phyloP scores from a whole-genome alignment of 2,329 filamentous ascomycete genomes.

The Akanthomyces dipterigenus region DNA sequence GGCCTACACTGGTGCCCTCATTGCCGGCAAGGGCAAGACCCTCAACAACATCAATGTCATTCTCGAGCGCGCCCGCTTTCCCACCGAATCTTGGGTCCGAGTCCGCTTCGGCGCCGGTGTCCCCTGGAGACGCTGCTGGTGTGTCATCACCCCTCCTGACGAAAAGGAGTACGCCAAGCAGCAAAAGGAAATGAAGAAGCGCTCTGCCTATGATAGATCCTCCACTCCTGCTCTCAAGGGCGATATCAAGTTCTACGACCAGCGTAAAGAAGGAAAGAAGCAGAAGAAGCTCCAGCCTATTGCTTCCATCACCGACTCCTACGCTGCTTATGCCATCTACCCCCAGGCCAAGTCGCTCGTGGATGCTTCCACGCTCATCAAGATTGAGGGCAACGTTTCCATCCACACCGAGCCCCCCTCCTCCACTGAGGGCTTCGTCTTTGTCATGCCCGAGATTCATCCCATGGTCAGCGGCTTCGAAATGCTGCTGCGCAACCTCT shows the following conservation, averaged over 20 bases:
- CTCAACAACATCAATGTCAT: slow-evolving; percentile 88
- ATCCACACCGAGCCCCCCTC: slow-evolving; percentile 75
- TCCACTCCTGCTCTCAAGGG: slow-evolving; percentile 66
- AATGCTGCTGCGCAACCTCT: slow-evolving; percentile 86
- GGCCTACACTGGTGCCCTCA: slow-evolving; percentile 90
- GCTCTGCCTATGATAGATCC: slow-evolving; percentile 73
- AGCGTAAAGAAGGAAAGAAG: slow-evolving; percentile 65
- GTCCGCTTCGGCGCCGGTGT: slow-evolving; percentile 94
- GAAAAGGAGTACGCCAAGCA: slow-evolving; percentile 85
- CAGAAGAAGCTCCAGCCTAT: slow-evolving; percentile 88
- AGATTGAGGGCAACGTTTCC: slow-evolving; percentile 85
- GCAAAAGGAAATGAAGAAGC: slow-evolving; percentile 76
- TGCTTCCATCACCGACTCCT: slow-evolving; percentile 84
- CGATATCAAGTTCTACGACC: slow-evolving; percentile 91
- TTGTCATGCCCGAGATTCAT: slow-evolving; percentile 92
- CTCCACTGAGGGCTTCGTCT: slow-evolving; percentile 86
- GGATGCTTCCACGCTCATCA: slow-evolving; percentile 87
- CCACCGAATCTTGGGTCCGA: slow-evolving; percentile 86
- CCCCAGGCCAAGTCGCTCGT: slow-evolving; percentile 91
- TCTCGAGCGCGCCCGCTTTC: slow-evolving; percentile 71
- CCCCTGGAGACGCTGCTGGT: slow-evolving; percentile 95
- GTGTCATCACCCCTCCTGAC: slow-evolving; percentile 84
- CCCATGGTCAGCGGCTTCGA: slow-evolving; percentile 92
- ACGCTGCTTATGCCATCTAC: slow-evolving; percentile 90
- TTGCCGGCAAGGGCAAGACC: slow-evolving; percentile 85